Evolutionary conservation across 169 alveolate species (phyloP).

Genomic region (Plasmodium ovale): DNA sequence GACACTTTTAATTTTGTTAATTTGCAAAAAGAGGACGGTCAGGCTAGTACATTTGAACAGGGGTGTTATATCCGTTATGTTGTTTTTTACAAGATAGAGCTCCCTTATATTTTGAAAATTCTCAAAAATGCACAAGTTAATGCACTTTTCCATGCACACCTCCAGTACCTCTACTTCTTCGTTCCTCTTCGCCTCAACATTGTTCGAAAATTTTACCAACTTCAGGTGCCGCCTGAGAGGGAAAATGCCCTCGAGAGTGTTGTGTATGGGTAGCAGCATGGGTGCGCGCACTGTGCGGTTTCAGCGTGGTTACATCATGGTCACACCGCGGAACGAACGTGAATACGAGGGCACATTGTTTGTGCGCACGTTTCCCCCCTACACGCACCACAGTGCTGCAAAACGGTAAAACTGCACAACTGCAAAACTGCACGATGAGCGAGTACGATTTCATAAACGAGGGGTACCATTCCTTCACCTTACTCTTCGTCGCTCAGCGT

Average conservation of each 20-base stretch:
- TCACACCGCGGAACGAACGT: too few relatives aligned
- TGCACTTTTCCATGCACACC: slow-evolving; percentile 60
- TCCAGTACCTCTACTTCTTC: slow-evolving; percentile 62
- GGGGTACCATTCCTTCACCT: not conserved
- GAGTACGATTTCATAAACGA: not conserved
- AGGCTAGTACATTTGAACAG: slow-evolving; percentile 30
- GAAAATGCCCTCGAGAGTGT: not conserved
- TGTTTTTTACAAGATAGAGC: slow-evolving; percentile 46
- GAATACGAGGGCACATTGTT: too few relatives aligned
- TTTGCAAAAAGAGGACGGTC: slow-evolving; percentile 46
- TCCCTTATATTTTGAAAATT: slow-evolving; percentile 48
- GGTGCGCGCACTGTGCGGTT: too few relatives aligned
- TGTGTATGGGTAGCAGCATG: too few relatives aligned
- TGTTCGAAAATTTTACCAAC: slow-evolving; percentile 38
- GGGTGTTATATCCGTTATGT: slow-evolving; percentile 64
- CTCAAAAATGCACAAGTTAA: slow-evolving; percentile 40
- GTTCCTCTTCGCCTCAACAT: slow-evolving; percentile 48
- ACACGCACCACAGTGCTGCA: too few relatives aligned
- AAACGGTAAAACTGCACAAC: too few relatives aligned
- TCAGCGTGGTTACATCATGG: too few relatives aligned
- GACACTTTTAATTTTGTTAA: slow-evolving; percentile 34
- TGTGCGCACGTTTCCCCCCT: too few relatives aligned
- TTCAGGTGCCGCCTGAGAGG: slow-evolving; percentile 6
- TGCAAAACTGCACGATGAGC: not conserved
- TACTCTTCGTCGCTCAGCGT: slow-evolving; percentile 26